A percentile compares a stretch with the other conserved stretches of the same genome.
Evolutionary conservation across 495 filamentous ascomycete species (phyloP).

Genomic region (Lichenothelia convexa): DNA sequence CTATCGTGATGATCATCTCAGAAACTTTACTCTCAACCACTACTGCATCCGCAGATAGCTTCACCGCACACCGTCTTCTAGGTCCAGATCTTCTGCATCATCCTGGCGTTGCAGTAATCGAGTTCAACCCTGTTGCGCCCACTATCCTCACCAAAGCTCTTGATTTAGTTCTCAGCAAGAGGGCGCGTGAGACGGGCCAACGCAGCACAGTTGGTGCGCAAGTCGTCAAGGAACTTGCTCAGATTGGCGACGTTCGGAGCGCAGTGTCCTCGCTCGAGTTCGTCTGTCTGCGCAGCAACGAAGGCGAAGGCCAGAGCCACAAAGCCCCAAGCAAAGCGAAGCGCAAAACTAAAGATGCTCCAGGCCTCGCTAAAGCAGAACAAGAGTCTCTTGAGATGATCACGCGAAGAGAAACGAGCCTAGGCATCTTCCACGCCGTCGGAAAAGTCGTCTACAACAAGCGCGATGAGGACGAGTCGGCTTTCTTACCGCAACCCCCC

Average conservation of each 20-base stretch:
- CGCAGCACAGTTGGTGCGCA: slow-evolving; percentile 46
- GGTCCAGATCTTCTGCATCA: slow-evolving; percentile 70
- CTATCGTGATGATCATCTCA: slow-evolving; percentile 76
- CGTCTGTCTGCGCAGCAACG: slow-evolving; percentile 58
- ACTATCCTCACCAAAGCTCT: slow-evolving; percentile 75
- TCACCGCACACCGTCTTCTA: slow-evolving; percentile 75
- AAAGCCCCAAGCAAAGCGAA: slow-evolving; percentile 44
- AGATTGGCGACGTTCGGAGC: slow-evolving; percentile 80
- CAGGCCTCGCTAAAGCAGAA: slow-evolving; percentile 52
- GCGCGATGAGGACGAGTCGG: slow-evolving; percentile 29
- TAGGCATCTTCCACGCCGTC: slow-evolving; percentile 91
- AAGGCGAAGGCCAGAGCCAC: slow-evolving; percentile 46
- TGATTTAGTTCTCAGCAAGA: slow-evolving; percentile 58
- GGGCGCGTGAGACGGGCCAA: slow-evolving; percentile 51
- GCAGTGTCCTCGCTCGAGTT: slow-evolving; percentile 82
- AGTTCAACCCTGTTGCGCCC: slow-evolving; percentile 81
- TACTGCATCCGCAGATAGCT: slow-evolving; percentile 61
- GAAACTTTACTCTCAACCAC: slow-evolving; percentile 66
- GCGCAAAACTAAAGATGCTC: slow-evolving; percentile 31
- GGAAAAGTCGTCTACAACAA: slow-evolving; percentile 95
- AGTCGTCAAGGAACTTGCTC: slow-evolving; percentile 56
- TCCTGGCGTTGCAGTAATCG: slow-evolving; percentile 53
- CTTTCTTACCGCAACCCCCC: slow-evolving; percentile 33
- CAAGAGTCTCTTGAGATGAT: slow-evolving; percentile 51
- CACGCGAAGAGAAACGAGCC: slow-evolving; percentile 64